A percentile compares a stretch with the other conserved stretches of the same genome.
These are phyloP conservation scores for Candida insectorum DNA, from an alignment of 805 yeast genomes.

Conservation along the genomic window DNA sequence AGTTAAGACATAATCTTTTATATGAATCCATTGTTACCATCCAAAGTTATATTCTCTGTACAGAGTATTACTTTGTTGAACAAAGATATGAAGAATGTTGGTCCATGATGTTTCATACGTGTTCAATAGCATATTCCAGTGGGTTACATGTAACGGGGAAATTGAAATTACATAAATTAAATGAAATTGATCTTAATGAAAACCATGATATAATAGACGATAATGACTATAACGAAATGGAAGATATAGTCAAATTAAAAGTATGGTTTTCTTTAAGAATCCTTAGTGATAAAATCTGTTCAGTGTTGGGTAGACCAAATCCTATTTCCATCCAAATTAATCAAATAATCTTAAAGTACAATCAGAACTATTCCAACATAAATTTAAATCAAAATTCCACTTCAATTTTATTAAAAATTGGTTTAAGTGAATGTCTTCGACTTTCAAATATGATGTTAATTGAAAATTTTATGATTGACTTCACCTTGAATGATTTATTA, in stretches of 20 bases:
- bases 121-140: constrained; percentile 48
- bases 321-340: constrained; percentile 46
- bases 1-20: constrained; percentile 44
- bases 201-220: constrained; percentile 8
- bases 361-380: constrained; percentile 14
- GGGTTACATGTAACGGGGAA: constrained; percentile 48
- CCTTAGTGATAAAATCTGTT: constrained; percentile 46
- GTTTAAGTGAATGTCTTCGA: constrained; percentile 47
- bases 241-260: constrained; percentile 35
- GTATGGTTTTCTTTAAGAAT: constrained; percentile 51
- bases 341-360: constrained; percentile 22
- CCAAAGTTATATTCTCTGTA: constrained; percentile 47
- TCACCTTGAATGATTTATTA: constrained; percentile 37
- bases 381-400: constrained; percentile 19
- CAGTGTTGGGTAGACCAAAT: constrained; percentile 52
- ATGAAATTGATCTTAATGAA: constrained; percentile 8
- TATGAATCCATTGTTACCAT: constrained; percentile 48
- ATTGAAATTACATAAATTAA: constrained; percentile 17
- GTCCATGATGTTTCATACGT: constrained; percentile 48
- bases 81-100: constrained; percentile 51
- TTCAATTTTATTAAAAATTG: constrained; percentile 40
- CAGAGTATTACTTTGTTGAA: constrained; percentile 48
- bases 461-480: constrained; percentile 48
- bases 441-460: constrained; percentile 48
- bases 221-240: constrained; percentile 29